phyloP scores from a whole-genome alignment of 495 filamentous ascomycete species.

The Neurospora sp. region DNA sequence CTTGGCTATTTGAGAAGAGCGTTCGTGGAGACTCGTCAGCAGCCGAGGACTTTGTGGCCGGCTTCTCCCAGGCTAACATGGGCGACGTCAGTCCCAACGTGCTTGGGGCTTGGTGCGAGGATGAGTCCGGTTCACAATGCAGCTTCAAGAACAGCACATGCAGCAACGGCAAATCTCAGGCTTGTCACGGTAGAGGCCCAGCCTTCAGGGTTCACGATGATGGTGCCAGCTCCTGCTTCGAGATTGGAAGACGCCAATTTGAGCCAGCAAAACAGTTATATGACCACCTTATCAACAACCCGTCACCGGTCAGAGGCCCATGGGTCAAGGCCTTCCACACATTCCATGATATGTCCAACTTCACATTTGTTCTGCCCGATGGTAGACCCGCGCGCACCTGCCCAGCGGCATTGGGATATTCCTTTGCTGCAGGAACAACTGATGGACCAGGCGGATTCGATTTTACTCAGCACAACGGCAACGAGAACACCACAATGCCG shows the following conservation, averaged over 20 bases:
- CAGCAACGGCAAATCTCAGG: constrained; percentile 53
- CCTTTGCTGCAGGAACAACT: constrained; percentile 89
- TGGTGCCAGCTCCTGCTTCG: constrained; percentile 69
- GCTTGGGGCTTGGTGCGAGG: constrained; percentile 74
- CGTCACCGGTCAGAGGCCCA: constrained; percentile 45
- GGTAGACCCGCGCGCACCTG: constrained; percentile 65
- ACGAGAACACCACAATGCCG: constrained; percentile 65
- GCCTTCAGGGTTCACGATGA: constrained; percentile 61
- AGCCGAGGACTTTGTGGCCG: constrained; percentile 71
- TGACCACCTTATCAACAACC: constrained; percentile 36
- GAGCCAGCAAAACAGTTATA: constrained; percentile 56
- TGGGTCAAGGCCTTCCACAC: constrained; percentile 64
- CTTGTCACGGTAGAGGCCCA: constrained; percentile 80
- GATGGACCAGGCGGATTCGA: constrained; percentile 92
- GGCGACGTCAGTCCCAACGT: constrained; percentile 90
- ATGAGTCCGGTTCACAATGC: constrained; percentile 59
- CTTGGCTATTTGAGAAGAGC: constrained; percentile 72
- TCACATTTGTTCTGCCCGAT: constrained; percentile 65
- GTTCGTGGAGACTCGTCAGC: constrained; percentile 39
- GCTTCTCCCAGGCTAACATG: constrained; percentile 90
- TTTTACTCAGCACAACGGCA: constrained; percentile 78
- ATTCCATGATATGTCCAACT: constrained; percentile 66
- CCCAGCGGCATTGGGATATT: constrained; percentile 85
- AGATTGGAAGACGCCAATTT: constrained; percentile 68
- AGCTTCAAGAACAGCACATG: constrained; percentile 74